Conservation (phyloP, 2,329 filamentous ascomycete genomes). For the Fusarium sp. region DNA sequence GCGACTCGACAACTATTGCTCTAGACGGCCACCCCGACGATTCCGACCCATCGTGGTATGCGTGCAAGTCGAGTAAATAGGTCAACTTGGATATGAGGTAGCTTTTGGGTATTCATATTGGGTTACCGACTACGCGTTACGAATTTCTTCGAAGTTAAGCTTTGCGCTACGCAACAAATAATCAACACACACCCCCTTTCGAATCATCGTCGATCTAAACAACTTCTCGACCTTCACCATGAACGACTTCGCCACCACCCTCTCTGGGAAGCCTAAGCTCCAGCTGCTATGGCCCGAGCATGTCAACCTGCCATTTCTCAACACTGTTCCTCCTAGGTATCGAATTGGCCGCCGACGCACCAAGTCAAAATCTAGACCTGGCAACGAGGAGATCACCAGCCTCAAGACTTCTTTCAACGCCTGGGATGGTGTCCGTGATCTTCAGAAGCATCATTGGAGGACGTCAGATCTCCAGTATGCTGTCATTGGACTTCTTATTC, state of each 20-base stretch:
- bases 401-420: slow-evolving; percentile 88
- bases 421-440: slow-evolving; percentile 78
- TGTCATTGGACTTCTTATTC: slow-evolving; percentile 77
- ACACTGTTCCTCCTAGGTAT: slow-evolving; percentile 58
- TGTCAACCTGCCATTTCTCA: slow-evolving; percentile 59
- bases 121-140: slow-evolving; percentile 41
- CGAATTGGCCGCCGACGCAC: slow-evolving; percentile 56
- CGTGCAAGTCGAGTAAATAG: slow-evolving; percentile 40
- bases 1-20: slow-evolving; percentile 43
- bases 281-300: slow-evolving; percentile 58
- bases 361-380: slow-evolving; percentile 57
- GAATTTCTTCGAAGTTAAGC: slow-evolving; percentile 33
- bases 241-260: slow-evolving; percentile 56
- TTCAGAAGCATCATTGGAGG: slow-evolving; percentile 84
- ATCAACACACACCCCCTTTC: slow-evolving; percentile 21
- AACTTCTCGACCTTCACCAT: slow-evolving; percentile 47
- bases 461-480: slow-evolving; percentile 88
- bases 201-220: slow-evolving; percentile 14
- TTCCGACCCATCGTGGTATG: slow-evolving; percentile 36
- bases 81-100: slow-evolving; percentile 54
- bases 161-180: slow-evolving; percentile 19
- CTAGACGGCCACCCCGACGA: slow-evolving; percentile 42
- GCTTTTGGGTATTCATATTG: slow-evolving; percentile 54
- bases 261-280: slow-evolving; percentile 58
- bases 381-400: slow-evolving; percentile 74